These are phyloP conservation scores for Castanea mollissima DNA, from an alignment of 306 rosid species.

Conservation along the genomic window DNA sequence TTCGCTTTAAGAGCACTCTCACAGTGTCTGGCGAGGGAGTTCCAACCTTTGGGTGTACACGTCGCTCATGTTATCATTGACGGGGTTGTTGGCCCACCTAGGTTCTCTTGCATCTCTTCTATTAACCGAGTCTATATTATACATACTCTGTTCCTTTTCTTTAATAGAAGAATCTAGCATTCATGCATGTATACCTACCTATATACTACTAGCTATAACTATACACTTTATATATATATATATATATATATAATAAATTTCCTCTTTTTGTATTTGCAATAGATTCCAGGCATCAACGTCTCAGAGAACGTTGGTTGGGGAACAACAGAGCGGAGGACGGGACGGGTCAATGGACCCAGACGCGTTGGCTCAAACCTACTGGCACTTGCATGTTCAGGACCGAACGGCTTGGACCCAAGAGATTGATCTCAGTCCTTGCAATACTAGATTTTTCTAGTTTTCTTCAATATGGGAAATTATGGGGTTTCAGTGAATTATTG, in stretches of 20 bases:
- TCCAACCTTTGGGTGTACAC: slow-evolving; percentile 86
- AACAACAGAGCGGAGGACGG: slow-evolving; percentile 33
- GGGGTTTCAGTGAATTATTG: too few relatives aligned
- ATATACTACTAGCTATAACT: too few relatives aligned
- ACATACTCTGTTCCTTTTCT: neutral
- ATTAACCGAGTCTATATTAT: neutral
- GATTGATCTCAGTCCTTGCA: slow-evolving; percentile 72
- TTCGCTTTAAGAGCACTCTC: slow-evolving; percentile 87
- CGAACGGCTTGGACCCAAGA: slow-evolving; percentile 90
- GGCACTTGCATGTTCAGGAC: slow-evolving; percentile 90
- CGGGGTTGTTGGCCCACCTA: slow-evolving; percentile 74
- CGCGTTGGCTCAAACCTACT: slow-evolving; percentile 83
- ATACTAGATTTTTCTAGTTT: slow-evolving; percentile 40
- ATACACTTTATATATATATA: too few relatives aligned
- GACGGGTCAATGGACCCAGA: slow-evolving; percentile 70
- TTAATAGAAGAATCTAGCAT: too few relatives aligned
- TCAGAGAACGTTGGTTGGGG: slow-evolving; percentile 35
- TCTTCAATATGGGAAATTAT: neutral
- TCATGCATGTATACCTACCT: too few relatives aligned
- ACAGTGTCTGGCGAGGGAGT: slow-evolving; percentile 86
- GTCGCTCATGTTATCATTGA: slow-evolving; percentile 90
- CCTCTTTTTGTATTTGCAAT: slow-evolving; percentile 12
- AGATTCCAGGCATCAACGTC: slow-evolving; percentile 7
- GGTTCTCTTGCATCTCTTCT: slow-evolving; percentile 35
- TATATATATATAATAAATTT: neutral